phyloP scores from a whole-genome alignment of 371 early-diverging fungal genomes.

The Mortierella sp. region DNA sequence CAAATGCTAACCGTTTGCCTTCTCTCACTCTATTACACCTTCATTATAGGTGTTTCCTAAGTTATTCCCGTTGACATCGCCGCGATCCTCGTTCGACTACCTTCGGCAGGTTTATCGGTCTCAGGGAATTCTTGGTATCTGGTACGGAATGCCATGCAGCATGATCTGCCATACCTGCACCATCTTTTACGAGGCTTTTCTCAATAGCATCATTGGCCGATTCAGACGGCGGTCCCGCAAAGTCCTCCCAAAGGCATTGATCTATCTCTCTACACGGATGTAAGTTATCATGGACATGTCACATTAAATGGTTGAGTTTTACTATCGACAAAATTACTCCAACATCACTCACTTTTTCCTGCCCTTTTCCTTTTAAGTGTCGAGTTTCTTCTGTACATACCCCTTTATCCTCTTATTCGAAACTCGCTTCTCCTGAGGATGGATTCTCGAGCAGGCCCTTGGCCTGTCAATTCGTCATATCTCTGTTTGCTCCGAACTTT shows the following conservation, averaged over 20 bases:
- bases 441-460: conserved; percentile 56
- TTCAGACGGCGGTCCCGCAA: conserved; percentile 21
- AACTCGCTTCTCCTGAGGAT: conserved; percentile 67
- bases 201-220: conserved; percentile 56
- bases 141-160: conserved; percentile 69
- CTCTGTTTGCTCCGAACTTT: conserved; percentile 56
- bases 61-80: conserved; percentile 58
- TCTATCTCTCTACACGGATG: conserved; percentile 30
- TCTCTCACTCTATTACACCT: too few species aligned
- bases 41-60: conserved; percentile 47
- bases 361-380: conserved; percentile 19
- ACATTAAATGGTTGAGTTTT: not conserved
- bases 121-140: conserved; percentile 62
- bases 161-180: conserved; percentile 66
- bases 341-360: not conserved
- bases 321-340: too few species aligned
- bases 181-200: conserved; percentile 62
- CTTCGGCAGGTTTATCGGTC: conserved; percentile 49
- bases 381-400: conserved; percentile 58
- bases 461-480: conserved; percentile 39
- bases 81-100: conserved; percentile 54
- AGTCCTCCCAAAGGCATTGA: conserved; percentile 32
- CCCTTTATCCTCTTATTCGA: conserved; percentile 65
- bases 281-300: conserved; percentile 2
- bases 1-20: too few species aligned